These are phyloP conservation scores for Scheffersomyces amazonensis DNA, from an alignment of 805 yeast genomes.

Conservation along the genomic window DNA sequence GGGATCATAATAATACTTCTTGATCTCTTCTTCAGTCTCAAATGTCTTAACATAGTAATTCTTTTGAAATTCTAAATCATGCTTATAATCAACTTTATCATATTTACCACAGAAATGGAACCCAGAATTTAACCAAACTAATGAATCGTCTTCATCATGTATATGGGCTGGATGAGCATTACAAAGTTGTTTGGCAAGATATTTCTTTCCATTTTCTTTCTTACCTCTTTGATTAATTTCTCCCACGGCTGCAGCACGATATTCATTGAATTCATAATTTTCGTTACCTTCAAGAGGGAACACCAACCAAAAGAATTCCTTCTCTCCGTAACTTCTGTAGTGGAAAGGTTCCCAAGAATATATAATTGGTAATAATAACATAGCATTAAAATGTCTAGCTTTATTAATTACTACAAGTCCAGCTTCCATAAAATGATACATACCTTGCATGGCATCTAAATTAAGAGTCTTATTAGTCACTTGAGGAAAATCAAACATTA, in stretches of 20 bases:
- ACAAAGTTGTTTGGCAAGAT: conserved; percentile 27
- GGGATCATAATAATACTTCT: conserved; percentile 21
- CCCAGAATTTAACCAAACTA: conserved; percentile 44
- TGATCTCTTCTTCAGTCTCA: conserved; percentile 17
- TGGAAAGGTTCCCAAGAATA: conserved; percentile 22
- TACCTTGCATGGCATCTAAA: conserved; percentile 30
- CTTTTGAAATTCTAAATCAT: conserved; percentile 18
- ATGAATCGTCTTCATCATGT: conserved; percentile 24
- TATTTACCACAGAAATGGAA: conserved; percentile 31
- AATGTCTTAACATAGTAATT: conserved; percentile 16
- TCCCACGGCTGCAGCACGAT: conserved; percentile 26
- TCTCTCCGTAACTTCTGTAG: conserved; percentile 25
- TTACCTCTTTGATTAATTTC: conserved; percentile 22
- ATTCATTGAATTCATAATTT: conserved; percentile 21
- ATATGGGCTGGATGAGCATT: conserved; percentile 44
- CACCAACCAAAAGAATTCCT: conserved; percentile 30
- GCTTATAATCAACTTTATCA: conserved; percentile 13
- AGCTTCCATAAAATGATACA: conserved; percentile 37
- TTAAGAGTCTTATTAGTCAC: conserved; percentile 30
- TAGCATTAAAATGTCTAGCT: conserved; percentile 21
- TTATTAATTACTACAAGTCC: conserved; percentile 26
- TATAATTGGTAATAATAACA: conserved; percentile 25
- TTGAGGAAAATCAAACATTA: conserved; percentile 32
- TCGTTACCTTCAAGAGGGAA: conserved; percentile 26
- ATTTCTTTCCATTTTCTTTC: conserved; percentile 9